A percentile compares a stretch with the other conserved stretches of the same genome.
These are phyloP conservation scores for Yueomyces sp. DNA, from an alignment of 805 yeast species.

Conservation along the genomic window DNA sequence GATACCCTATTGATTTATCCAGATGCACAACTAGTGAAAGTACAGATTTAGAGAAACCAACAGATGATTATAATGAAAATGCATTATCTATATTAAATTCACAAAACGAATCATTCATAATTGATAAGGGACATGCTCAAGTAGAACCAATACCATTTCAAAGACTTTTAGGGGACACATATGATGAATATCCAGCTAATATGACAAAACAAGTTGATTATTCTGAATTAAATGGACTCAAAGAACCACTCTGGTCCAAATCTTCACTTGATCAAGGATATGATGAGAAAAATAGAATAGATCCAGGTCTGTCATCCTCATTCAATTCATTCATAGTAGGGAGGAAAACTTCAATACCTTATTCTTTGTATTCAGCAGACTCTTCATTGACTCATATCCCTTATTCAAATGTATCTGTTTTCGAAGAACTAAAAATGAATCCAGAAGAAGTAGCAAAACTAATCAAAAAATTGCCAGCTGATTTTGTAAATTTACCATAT, in stretches of 20 bases:
- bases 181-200: too few species aligned
- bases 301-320: background rate
- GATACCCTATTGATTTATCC: background rate
- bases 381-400: slow-evolving; percentile 9
- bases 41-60: background rate
- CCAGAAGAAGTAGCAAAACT: slow-evolving; percentile 22
- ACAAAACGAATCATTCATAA: background rate
- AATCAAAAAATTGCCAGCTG: slow-evolving; percentile 30
- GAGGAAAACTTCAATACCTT: slow-evolving; percentile 5
- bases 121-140: slow-evolving; percentile 15
- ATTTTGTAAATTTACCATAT: slow-evolving; percentile 44
- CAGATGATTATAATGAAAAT: background rate
- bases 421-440: slow-evolving; percentile 8
- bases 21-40: slow-evolving; percentile 5
- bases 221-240: too few species aligned
- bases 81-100: background rate
- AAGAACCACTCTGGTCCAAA: too few species aligned
- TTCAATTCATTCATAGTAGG: background rate
- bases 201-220: too few species aligned
- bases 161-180: slow-evolving; percentile 1
- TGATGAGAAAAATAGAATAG: too few species aligned
- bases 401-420: slow-evolving; percentile 4
- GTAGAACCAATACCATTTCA: slow-evolving; percentile 28
- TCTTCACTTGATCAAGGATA: too few species aligned
- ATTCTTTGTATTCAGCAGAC: slow-evolving; percentile 8